Percentiles rank a stretch among this genome's conserved stretches.
phyloP scores from a whole-genome alignment of 108 stramenopile genomes.

The Fistulifera pelliculosa region DNA sequence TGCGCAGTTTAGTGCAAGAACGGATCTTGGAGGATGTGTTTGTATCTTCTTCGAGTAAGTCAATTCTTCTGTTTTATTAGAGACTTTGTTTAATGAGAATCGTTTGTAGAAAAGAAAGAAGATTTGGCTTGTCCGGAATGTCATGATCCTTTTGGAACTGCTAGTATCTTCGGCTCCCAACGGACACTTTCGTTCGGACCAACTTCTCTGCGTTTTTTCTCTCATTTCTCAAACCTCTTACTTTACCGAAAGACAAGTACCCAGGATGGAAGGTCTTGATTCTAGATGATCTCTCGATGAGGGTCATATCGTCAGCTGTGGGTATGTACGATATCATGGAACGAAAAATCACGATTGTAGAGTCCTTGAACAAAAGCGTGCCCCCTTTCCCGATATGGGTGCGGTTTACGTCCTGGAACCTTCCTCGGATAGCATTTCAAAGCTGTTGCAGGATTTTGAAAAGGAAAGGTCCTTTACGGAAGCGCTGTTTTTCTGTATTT shows the following conservation, averaged over 20 bases:
- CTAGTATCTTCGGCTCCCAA: not conserved
- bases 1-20: slow-evolving; percentile 33
- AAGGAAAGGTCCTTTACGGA: slow-evolving; percentile 68
- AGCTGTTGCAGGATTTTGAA: slow-evolving; percentile 64
- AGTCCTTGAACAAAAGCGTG: slow-evolving; percentile 80
- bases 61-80: not conserved
- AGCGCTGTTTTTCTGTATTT: slow-evolving; percentile 85
- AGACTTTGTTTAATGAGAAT: too few relatives aligned
- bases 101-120: not conserved
- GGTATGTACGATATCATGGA: slow-evolving; percentile 95
- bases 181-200: not conserved
- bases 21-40: slow-evolving; percentile 48
- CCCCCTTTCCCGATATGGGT: slow-evolving; percentile 89
- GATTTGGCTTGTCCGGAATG: not conserved
- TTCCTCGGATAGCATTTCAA: slow-evolving; percentile 55
- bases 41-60: slow-evolving; percentile 30
- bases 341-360: slow-evolving; percentile 79
- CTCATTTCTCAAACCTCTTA: not conserved
- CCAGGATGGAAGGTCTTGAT: slow-evolving; percentile 65
- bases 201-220: not conserved
- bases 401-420: slow-evolving; percentile 88
- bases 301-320: slow-evolving; percentile 73
- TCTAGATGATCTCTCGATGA: slow-evolving; percentile 62
- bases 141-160: not conserved
- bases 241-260: slow-evolving; percentile 12